A percentile compares a stretch with the other conserved stretches of the same genome.
Evolutionary conservation across 75 land plant species (phyloP).

Genomic region (Picea glauca): DNA sequence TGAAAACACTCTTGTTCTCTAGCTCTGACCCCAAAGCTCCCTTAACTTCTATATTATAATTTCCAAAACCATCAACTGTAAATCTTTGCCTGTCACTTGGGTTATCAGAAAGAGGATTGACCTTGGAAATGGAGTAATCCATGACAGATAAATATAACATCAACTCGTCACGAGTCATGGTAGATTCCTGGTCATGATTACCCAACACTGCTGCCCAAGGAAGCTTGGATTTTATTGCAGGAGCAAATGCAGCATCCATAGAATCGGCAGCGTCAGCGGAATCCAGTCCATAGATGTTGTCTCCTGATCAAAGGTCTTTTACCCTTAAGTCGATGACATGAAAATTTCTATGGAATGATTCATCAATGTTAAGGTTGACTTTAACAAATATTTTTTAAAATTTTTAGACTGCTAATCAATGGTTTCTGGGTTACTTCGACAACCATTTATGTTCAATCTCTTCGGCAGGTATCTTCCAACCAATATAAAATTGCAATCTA

Average conservation of each 20-base stretch:
- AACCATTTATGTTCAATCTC: neutral
- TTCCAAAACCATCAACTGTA: conserved; percentile 80
- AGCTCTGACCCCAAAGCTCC: conserved; percentile 64
- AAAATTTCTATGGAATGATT: too few relatives aligned
- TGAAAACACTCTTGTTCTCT: conserved; percentile 63
- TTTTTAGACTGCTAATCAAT: neutral
- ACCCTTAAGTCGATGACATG: neutral
- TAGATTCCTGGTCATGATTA: conserved; percentile 96
- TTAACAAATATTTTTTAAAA: too few relatives aligned
- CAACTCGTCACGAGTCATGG: conserved; percentile 58
- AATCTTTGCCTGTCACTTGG: neutral
- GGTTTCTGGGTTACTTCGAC: neutral
- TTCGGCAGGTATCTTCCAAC: neutral
- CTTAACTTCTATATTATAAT: conserved; percentile 64
- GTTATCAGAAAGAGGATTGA: conserved; percentile 35
- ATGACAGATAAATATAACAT: conserved; percentile 59
- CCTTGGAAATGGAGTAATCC: conserved; percentile 81
- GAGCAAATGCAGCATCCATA: conserved; percentile 61
- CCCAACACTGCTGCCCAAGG: conserved; percentile 98
- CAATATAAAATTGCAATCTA: neutral
- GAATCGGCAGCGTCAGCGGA: conserved; percentile 78
- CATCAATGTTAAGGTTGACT: neutral
- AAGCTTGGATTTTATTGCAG: conserved; percentile 61
- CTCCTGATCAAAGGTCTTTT: conserved; percentile 45
- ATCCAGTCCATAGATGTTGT: conserved; percentile 72